Evolutionary conservation across 176 grass and related monocot genomes (phyloP).

Genomic region (Triticum turgidum): DNA sequence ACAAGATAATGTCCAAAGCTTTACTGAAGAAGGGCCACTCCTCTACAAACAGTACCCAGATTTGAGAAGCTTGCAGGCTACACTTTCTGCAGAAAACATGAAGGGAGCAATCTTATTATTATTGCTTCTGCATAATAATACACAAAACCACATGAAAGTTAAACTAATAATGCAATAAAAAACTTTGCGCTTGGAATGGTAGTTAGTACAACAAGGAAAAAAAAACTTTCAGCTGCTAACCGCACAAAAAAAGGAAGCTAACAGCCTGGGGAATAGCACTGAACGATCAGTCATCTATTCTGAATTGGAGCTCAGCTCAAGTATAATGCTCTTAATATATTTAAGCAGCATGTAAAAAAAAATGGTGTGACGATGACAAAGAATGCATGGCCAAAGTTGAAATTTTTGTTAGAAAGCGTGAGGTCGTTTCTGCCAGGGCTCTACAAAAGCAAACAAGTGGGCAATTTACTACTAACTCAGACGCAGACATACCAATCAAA

Average conservation of each 20-base stretch:
- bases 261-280: not conserved
- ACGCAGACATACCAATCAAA: not conserved
- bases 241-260: not conserved
- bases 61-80: conserved; percentile 12
- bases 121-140: conserved; percentile 12
- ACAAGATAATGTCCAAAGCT: conserved; percentile 16
- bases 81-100: conserved; percentile 47
- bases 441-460: not conserved
- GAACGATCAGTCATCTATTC: conserved; percentile 16
- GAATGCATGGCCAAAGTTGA: conserved; percentile 18
- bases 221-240: not conserved
- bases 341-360: conserved; percentile 20
- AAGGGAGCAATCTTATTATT: not conserved
- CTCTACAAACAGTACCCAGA: conserved; percentile 3
- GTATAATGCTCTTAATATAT: conserved; percentile 15
- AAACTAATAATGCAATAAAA: conserved; percentile 6
- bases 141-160: not conserved
- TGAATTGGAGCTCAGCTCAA: not conserved
- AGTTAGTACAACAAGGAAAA: not conserved
- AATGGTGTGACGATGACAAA: not conserved
- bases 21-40: not conserved
- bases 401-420: not conserved
- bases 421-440: not conserved
- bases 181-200: not conserved
- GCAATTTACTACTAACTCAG: not conserved